Evolutionary conservation across 1,139 yeast genomes (phyloP).

Genomic region (Yamadazyma sp.): DNA sequence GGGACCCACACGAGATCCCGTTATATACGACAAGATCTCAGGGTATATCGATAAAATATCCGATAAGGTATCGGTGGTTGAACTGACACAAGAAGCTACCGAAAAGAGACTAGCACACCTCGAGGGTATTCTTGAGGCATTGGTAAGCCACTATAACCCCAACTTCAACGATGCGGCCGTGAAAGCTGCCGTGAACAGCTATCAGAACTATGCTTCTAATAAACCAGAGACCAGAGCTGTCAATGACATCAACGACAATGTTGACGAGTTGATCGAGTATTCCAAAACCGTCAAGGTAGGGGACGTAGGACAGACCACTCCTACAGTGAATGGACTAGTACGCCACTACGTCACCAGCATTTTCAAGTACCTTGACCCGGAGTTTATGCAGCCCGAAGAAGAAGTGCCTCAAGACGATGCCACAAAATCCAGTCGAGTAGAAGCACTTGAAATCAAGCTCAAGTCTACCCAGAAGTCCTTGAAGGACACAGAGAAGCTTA

Average conservation of each 20-base stretch:
- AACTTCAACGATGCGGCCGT: constrained; percentile 91
- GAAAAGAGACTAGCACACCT: constrained; percentile 19
- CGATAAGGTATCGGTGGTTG: constrained; percentile 7
- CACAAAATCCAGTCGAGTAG: constrained; percentile 4
- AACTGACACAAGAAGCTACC: neutral
- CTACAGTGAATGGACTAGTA: constrained; percentile 25
- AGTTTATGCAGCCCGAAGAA: neutral
- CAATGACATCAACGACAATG: constrained; percentile 7
- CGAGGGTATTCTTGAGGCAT: constrained; percentile 43
- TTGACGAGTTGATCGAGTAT: constrained; percentile 15
- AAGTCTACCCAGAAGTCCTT: constrained; percentile 18
- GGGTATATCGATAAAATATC: constrained; percentile 16
- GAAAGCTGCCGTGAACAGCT: constrained; percentile 64
- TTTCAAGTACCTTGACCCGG: constrained; percentile 9
- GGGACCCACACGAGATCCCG: constrained; percentile 10
- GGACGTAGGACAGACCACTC: constrained; percentile 10
- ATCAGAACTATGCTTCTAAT: constrained; percentile 53
- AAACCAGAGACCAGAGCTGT: constrained; percentile 12
- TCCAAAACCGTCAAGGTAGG: constrained; percentile 11
- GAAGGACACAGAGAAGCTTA: constrained; percentile 16
- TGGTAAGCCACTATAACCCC: constrained; percentile 71
- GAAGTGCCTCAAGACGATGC: constrained; percentile 1
- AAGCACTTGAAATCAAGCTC: constrained; percentile 16
- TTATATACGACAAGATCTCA: constrained; percentile 21
- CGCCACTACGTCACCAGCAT: constrained; percentile 22